These are phyloP conservation scores for Boletus sp. DNA, from an alignment of 768 basidiomycete genomes.

Conservation along the genomic window DNA sequence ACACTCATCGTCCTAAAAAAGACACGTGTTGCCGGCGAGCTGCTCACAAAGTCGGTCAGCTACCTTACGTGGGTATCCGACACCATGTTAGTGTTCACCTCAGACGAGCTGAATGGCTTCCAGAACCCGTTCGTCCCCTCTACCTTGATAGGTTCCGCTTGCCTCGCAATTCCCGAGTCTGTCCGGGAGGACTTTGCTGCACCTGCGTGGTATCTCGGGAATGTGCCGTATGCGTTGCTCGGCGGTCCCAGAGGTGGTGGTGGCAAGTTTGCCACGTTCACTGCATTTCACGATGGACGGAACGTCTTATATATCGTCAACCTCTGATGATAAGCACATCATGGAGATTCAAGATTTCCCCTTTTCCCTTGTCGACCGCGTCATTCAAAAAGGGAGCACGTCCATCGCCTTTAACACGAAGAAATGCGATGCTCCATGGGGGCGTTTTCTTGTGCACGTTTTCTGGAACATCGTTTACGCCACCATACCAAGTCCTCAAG, in stretches of 20 bases:
- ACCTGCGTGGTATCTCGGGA: conserved; percentile 56
- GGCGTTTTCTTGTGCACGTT: conserved; percentile 32
- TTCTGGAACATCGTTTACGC: conserved; percentile 21
- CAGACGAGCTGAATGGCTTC: conserved; percentile 58
- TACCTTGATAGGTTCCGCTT: conserved; percentile 27
- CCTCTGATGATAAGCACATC: conserved; percentile 20
- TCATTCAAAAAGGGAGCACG: conserved; percentile 24
- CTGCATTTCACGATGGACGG: conserved; percentile 34
- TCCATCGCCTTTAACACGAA: conserved; percentile 35
- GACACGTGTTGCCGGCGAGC: conserved; percentile 52
- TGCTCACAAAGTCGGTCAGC: conserved; percentile 47
- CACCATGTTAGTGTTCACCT: conserved; percentile 58
- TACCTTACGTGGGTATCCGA: conserved; percentile 63
- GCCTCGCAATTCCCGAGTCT: conserved; percentile 36
- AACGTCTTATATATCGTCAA: conserved; percentile 35
- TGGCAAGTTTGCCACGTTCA: conserved; percentile 26
- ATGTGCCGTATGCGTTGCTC: conserved; percentile 46
- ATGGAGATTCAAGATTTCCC: conserved; percentile 32
- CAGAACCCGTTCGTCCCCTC: conserved; percentile 65
- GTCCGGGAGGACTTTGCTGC: conserved; percentile 54
- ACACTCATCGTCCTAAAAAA: conserved; percentile 36
- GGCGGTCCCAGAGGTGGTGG: conserved; percentile 28
- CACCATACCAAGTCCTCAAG: conserved; percentile 22
- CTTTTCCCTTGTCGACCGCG: conserved; percentile 29
- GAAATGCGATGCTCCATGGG: conserved; percentile 31